Evolutionary conservation across 1,284 basidiomycete species (phyloP).

Genomic region (Pseudozyma flocculosa): DNA sequence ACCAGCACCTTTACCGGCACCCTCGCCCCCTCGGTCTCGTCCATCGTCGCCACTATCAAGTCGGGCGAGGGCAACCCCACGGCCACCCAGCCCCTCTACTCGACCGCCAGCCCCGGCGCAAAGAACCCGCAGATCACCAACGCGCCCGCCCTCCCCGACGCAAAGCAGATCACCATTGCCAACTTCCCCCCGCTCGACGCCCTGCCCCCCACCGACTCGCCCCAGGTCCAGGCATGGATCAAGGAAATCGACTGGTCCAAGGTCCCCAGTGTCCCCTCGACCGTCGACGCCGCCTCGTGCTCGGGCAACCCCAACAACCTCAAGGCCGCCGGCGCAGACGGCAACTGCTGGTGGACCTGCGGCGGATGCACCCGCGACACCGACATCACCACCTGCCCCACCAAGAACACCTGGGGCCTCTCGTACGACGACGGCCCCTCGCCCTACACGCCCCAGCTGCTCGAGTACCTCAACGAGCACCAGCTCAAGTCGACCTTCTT

Average conservation of each 20-base stretch:
- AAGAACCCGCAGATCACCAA: constrained; percentile 43
- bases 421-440: constrained; percentile 62
- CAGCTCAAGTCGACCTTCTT: constrained; percentile 63
- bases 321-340: constrained; percentile 63
- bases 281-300: constrained; percentile 67
- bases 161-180: constrained; percentile 24
- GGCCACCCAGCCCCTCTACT: constrained; percentile 36
- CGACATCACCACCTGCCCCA: constrained; percentile 60
- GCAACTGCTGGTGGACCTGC: constrained; percentile 79
- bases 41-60: constrained; percentile 36
- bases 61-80: constrained; percentile 29
- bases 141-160: constrained; percentile 39
- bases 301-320: constrained; percentile 67
- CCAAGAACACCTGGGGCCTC: constrained; percentile 63
- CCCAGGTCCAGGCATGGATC: constrained; percentile 73
- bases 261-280: constrained; percentile 69
- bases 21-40: constrained; percentile 36
- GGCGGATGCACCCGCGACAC: constrained; percentile 71
- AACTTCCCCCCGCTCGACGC: constrained; percentile 74
- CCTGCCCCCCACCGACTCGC: constrained; percentile 68
- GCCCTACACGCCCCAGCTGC: constrained; percentile 62
- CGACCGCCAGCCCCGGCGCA: constrained; percentile 40
- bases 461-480: constrained; percentile 61
- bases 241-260: constrained; percentile 66
- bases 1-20: constrained; percentile 42